Percentiles rank a stretch among this genome's conserved stretches.
Conservation (phyloP, 2,329 filamentous ascomycete genomes). For the Teratosphaeria destructans region DNA sequence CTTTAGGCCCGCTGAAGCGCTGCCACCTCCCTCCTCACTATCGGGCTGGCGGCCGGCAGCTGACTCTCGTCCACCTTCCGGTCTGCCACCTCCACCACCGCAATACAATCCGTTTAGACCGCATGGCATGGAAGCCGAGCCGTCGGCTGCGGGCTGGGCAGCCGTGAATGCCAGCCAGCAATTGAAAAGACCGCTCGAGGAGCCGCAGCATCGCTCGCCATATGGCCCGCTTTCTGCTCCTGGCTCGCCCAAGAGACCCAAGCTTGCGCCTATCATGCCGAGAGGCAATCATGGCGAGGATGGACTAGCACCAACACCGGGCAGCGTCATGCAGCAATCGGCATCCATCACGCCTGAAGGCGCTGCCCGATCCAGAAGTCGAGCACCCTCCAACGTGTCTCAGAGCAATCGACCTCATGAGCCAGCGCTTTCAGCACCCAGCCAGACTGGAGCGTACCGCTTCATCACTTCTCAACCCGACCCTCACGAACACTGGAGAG, state of each 20-base stretch:
- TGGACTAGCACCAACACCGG: slow-evolving; percentile 6
- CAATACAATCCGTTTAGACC: slow-evolving; percentile 10
- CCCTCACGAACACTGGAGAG: slow-evolving; percentile 21
- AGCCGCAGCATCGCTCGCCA: slow-evolving; percentile 20
- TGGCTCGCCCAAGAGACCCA: slow-evolving; percentile 37
- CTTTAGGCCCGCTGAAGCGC: slow-evolving; percentile 7
- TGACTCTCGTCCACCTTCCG: slow-evolving; percentile 9
- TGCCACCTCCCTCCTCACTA: slow-evolving; percentile 17
- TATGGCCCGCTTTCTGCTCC: slow-evolving; percentile 19
- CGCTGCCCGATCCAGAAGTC: slow-evolving; percentile 16
- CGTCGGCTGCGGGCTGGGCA: slow-evolving; percentile 30
- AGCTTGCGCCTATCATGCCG: slow-evolving; percentile 30
- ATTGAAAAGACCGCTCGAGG: slow-evolving; percentile 31
- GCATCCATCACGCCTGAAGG: slow-evolving; percentile 6
- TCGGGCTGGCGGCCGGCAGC: slow-evolving; percentile 21
- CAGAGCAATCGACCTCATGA: slow-evolving; percentile 16
- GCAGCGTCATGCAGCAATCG: slow-evolving; percentile 4
- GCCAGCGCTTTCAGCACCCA: slow-evolving; percentile 8
- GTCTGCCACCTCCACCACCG: slow-evolving; percentile 9
- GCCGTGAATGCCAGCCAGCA: slow-evolving; percentile 34
- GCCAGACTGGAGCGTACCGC: slow-evolving; percentile 15
- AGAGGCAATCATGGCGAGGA: slow-evolving; percentile 22
- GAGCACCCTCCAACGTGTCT: slow-evolving; percentile 23
- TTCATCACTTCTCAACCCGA: slow-evolving; percentile 25
- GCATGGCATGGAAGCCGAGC: slow-evolving; percentile 13